A percentile compares a stretch with the other conserved stretches of the same genome.
These are phyloP conservation scores for Syzygium grande DNA, from an alignment of 345 rosid genomes.

Conservation along the genomic window DNA sequence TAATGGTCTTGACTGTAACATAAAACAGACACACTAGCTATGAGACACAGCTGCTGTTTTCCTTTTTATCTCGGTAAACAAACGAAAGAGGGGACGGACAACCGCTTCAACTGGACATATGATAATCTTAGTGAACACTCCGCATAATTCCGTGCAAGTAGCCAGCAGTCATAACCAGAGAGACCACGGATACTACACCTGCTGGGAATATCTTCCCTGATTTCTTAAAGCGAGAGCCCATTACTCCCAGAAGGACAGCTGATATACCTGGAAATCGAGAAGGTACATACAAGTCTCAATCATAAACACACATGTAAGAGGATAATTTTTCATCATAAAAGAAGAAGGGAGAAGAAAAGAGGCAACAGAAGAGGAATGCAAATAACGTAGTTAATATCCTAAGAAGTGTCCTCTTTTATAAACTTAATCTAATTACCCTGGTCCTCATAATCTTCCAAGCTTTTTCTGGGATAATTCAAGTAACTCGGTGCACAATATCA, in stretches of 20 bases:
- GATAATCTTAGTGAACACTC: conserved; percentile 27
- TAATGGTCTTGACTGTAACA: not conserved
- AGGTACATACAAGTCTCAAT: not conserved
- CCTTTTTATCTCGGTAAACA: not conserved
- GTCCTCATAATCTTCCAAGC: not conserved
- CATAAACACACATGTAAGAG: not conserved
- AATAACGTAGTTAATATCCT: not conserved
- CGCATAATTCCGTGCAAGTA: conserved; percentile 76
- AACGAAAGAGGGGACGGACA: not conserved
- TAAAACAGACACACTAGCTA: not conserved
- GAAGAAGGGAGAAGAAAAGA: not conserved
- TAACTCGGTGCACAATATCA: not conserved
- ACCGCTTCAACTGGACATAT: not conserved
- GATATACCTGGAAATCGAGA: conserved; percentile 45
- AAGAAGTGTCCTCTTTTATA: not conserved
- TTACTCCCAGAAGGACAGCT: conserved; percentile 56
- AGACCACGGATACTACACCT: conserved; percentile 72
- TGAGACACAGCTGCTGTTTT: not conserved
- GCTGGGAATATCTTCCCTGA: conserved; percentile 81
- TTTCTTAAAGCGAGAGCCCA: conserved; percentile 77
- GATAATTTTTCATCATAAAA: not conserved
- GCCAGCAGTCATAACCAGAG: conserved; percentile 79
- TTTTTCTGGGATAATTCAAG: not conserved
- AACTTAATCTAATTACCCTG: not conserved
- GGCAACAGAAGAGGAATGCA: not conserved